These are phyloP conservation scores for Populus hybrid DNA, from an alignment of 441 rosid species.

Conservation along the genomic window DNA sequence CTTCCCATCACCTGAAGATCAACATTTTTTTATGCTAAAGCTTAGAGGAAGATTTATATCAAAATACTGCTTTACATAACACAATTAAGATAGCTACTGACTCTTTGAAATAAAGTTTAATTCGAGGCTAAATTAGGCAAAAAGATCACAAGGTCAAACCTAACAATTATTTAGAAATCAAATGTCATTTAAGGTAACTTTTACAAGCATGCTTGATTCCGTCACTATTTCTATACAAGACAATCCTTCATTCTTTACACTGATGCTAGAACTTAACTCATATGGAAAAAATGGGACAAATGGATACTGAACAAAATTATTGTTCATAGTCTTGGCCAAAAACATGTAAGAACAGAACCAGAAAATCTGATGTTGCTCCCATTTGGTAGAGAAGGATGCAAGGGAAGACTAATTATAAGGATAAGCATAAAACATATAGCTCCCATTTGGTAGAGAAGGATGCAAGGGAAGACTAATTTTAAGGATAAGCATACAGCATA, in stretches of 20 bases:
- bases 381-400: constrained; percentile 8
- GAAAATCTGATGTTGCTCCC: background rate
- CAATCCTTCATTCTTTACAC: background rate
- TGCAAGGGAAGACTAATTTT: background rate
- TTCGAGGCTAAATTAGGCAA: background rate
- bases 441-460: background rate
- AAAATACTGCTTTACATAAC: background rate
- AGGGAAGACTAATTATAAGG: background rate
- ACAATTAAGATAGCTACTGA: background rate
- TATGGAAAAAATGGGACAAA: background rate
- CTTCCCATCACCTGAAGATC: constrained; percentile 86
- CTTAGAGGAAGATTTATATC: background rate
- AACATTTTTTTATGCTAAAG: constrained; percentile 11
- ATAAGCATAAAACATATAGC: background rate
- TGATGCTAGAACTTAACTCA: background rate
- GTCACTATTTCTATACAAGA: background rate
- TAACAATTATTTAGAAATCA: background rate
- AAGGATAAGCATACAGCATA: background rate
- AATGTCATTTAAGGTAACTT: background rate
- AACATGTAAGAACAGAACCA: constrained; percentile 2
- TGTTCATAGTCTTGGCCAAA: background rate
- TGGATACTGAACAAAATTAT: background rate
- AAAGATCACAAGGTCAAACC: background rate
- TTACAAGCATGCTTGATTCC: background rate
- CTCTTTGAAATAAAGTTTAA: background rate